A percentile compares a stretch with the other conserved stretches of the same genome.
These are phyloP conservation scores for Papiliotrema laurentii DNA, from an alignment of 1,284 basidiomycete species.

Conservation along the genomic window DNA sequence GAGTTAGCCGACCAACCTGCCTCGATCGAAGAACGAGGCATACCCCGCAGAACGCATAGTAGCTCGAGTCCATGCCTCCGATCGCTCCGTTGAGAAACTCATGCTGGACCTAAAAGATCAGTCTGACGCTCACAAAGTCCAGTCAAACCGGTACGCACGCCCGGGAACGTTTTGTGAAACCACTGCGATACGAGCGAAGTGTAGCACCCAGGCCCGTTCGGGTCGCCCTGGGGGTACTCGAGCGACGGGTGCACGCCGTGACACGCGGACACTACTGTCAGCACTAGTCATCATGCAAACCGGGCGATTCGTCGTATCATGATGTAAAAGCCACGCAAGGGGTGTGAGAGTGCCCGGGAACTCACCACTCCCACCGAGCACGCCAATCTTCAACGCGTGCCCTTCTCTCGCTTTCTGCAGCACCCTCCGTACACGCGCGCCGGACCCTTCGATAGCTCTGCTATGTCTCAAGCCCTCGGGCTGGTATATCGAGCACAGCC, in stretches of 20 bases:
- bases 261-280: constrained; percentile 41
- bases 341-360: background rate
- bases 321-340: too few relatives aligned
- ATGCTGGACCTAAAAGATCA: constrained; percentile 12
- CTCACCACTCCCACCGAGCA: constrained; percentile 46
- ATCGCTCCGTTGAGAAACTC: constrained; percentile 43
- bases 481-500: constrained; percentile 39
- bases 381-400: constrained; percentile 34
- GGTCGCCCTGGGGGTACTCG: constrained; percentile 40
- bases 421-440: constrained; percentile 33
- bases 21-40: constrained; percentile 1
- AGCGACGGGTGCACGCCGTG: constrained; percentile 42
- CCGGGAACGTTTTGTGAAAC: constrained; percentile 36
- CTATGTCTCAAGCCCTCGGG: constrained; percentile 26
- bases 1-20: background rate
- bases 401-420: constrained; percentile 37
- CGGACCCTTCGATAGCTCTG: constrained; percentile 31
- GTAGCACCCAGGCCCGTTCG: constrained; percentile 44
- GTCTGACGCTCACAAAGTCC: background rate
- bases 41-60: constrained; percentile 48
- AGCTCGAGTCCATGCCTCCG: constrained; percentile 47
- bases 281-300: background rate
- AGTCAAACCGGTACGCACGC: constrained; percentile 9
- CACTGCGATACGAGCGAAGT: constrained; percentile 35
- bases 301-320: background rate